Percentiles rank a stretch among this genome's conserved stretches.
phyloP scores from a whole-genome alignment of 2,329 filamentous ascomycete genomes.

The Polytolypa hystricis region DNA sequence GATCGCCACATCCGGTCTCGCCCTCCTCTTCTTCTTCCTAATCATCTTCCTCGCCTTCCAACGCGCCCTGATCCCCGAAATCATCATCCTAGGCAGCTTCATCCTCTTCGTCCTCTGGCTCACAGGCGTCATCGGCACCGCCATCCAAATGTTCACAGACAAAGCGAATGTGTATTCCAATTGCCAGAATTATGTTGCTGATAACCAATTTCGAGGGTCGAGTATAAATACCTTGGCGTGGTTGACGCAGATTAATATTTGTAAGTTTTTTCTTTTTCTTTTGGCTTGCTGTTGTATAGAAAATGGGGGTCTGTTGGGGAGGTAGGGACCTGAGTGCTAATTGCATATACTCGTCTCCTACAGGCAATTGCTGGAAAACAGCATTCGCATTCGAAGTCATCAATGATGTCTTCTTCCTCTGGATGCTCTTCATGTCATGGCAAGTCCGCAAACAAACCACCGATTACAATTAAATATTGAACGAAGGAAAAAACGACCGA shows the following conservation, averaged over 20 bases:
- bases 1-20: constrained; percentile 46
- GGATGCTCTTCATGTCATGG: constrained; percentile 54
- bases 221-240: constrained; percentile 48
- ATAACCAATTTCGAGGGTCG: constrained; percentile 36
- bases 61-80: constrained; percentile 45
- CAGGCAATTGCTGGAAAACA: constrained; percentile 51
- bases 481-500: no score
- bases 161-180: constrained; percentile 46
- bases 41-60: constrained; percentile 47
- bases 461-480: no score
- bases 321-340: background rate
- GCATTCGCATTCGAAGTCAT: constrained; percentile 54
- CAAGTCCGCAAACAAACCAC: constrained; percentile 40
- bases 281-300: no score
- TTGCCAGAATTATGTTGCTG: constrained; percentile 47
- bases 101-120: constrained; percentile 52
- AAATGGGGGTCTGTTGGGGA: no score
- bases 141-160: constrained; percentile 49
- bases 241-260: constrained; percentile 52
- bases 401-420: constrained; percentile 51
- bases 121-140: constrained; percentile 51
- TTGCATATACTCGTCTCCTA: background rate
- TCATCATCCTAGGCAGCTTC: constrained; percentile 50
- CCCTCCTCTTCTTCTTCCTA: constrained; percentile 47
- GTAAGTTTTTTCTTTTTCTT: constrained; percentile 36